Conservation (phyloP, 2,329 filamentous ascomycete species). For the Teratosphaeria epicoccoides region DNA sequence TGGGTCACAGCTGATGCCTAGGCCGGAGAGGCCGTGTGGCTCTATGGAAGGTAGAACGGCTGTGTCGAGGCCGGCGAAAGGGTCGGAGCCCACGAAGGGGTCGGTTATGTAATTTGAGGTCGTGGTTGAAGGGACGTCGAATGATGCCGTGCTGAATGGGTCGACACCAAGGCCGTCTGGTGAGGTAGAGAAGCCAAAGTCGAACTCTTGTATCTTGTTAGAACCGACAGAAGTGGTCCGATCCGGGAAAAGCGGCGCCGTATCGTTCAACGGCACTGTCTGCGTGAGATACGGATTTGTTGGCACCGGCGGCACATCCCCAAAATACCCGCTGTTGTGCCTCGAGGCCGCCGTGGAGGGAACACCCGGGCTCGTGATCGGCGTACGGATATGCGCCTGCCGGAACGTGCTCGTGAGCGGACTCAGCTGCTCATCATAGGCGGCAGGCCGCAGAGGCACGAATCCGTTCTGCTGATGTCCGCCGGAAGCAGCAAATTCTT, state of each 20-base stretch:
- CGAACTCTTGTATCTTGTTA: slow-evolving; percentile 21
- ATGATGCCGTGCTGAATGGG: slow-evolving; percentile 11
- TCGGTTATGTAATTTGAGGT: slow-evolving; percentile 7
- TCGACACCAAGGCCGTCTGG: slow-evolving; percentile 8
- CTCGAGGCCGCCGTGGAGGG: slow-evolving; percentile 2
- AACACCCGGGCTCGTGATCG: slow-evolving; percentile 18
- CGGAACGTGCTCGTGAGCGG: slow-evolving; percentile 23
- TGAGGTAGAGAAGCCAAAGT: slow-evolving; percentile 23
- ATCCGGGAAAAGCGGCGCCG: slow-evolving; percentile 19
- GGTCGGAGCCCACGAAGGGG: slow-evolving; percentile 12
- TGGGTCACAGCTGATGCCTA: slow-evolving; percentile 26
- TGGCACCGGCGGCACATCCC: slow-evolving; percentile 8
- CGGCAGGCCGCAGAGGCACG: slow-evolving; percentile 10
- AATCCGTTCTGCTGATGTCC: slow-evolving; percentile 9
- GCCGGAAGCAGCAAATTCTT: slow-evolving; percentile 25
- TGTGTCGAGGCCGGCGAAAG: slow-evolving; percentile 12
- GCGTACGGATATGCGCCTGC: slow-evolving; percentile 22
- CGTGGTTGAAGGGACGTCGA: slow-evolving; percentile 7
- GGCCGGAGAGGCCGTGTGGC: slow-evolving; percentile 10
- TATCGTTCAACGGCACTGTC: slow-evolving; percentile 20
- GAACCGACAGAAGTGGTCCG: slow-evolving; percentile 13
- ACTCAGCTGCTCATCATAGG: slow-evolving; percentile 20
- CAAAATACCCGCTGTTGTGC: slow-evolving; percentile 15
- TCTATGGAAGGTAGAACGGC: slow-evolving; percentile 10
- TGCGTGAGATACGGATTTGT: slow-evolving; percentile 14